These are phyloP conservation scores for Saccharomycopsis sp. DNA, from an alignment of 805 yeast species.

Conservation along the genomic window DNA sequence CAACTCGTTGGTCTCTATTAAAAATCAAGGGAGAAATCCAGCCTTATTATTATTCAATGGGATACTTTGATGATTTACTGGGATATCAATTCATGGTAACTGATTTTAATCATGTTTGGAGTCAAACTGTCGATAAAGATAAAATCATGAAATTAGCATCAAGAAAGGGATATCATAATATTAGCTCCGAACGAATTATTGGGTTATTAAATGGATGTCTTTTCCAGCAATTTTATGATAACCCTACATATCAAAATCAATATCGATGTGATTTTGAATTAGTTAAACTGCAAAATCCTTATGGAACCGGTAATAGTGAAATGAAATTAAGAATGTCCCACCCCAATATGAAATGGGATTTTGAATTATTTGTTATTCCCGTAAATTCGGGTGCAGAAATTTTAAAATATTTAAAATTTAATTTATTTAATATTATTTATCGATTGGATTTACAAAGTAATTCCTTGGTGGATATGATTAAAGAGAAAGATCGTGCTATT, in stretches of 20 bases:
- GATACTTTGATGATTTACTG: slow-evolving; percentile 4
- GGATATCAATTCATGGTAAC: slow-evolving; percentile 16
- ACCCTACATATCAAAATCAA: not conserved
- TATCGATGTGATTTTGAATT: slow-evolving; percentile 8
- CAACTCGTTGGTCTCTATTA: slow-evolving; percentile 11
- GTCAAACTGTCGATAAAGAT: slow-evolving; percentile 1
- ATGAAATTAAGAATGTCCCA: slow-evolving; percentile 7
- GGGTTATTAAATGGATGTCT: slow-evolving; percentile 16
- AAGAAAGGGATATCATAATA: not conserved
- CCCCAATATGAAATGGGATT: slow-evolving; percentile 16
- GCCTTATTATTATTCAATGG: slow-evolving; percentile 17
- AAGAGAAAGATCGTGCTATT: slow-evolving; percentile 15
- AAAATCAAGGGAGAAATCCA: not conserved
- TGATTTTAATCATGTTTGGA: slow-evolving; percentile 18
- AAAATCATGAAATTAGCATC: slow-evolving; percentile 4
- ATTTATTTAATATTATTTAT: slow-evolving; percentile 11
- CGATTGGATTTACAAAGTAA: slow-evolving; percentile 6
- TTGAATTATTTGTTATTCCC: slow-evolving; percentile 6
- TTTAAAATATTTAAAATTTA: slow-evolving; percentile 12
- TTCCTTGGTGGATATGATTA: slow-evolving; percentile 4
- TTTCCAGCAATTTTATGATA: slow-evolving; percentile 12
- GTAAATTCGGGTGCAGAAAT: slow-evolving; percentile 19
- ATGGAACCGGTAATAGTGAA: not conserved
- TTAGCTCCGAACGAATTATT: slow-evolving; percentile 3
- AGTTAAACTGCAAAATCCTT: slow-evolving; percentile 3